Evolutionary conservation across 169 alveolate genomes (phyloP), one percentile per base, ranked within the genome.

Genomic region (Ophryocystis elektroscirrha): DNA sequence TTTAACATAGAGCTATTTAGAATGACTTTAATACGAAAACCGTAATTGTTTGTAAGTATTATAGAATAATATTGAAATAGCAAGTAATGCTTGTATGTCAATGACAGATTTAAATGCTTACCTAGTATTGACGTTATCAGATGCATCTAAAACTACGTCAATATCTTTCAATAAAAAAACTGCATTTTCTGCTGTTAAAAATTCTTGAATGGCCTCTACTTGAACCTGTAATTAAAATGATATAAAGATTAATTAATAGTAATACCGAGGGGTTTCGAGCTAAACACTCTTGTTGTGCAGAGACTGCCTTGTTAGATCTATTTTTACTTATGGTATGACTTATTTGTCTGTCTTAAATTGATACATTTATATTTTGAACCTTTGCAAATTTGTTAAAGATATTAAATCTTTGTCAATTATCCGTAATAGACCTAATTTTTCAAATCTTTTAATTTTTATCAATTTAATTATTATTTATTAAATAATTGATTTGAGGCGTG

Each of bases 331-430:
- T 78, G 30, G 53, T 71, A 46, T 74, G 84, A 39, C 65, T 65
- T 16, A 76, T 63, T 58, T 76, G 85, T 44, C 85, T 76, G 64
- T 24, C 38, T 15, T 16, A 26, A 49, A 18, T 32, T 5, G 15
- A 25, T 18, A 41, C 12, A 24, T 6, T 2, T 20, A 9, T 32
- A 2, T 0, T 9, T 3, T 51, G 2, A 27, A 69, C 79, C 79
- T 57, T 46, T 76, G 85, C 26, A 76, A 69, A 46, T 76, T 76
- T 7, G 84, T 57, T 15, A 39, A 53, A 48, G 69, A 83, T 2
- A 76, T 81, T 18, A 49, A 60, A 48, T 76, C 85, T 3, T 83
- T 83, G 54, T 76, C 85, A 36, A 76, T 65, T 15, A 76, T 48
- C n/a, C 84, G 81, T 27, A 76, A 30, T 4, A 45, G 58, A 12